Evolutionary conservation across 768 basidiomycete species (phyloP).

Genomic region (Glaciozyma antarctica): DNA sequence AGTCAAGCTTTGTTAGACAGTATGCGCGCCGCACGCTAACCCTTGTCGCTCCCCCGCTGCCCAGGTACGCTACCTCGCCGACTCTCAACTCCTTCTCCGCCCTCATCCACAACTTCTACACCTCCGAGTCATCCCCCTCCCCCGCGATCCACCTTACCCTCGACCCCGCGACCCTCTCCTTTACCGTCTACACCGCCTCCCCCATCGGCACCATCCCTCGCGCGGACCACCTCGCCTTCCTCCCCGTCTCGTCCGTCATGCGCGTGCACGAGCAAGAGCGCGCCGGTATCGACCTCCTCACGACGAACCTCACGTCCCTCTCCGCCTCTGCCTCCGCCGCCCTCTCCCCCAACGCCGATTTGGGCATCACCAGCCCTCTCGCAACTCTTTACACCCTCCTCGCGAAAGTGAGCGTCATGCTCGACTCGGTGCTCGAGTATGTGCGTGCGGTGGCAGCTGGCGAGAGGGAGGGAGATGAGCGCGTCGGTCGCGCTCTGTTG

Average conservation of each 20-base stretch:
- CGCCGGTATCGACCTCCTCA: constrained; percentile 58
- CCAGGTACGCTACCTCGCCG: constrained; percentile 85
- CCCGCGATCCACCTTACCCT: constrained; percentile 84
- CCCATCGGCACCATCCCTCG: constrained; percentile 81
- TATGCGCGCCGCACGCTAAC: background rate
- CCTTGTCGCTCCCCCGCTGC: too few relatives aligned
- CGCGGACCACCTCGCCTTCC: constrained; percentile 89
- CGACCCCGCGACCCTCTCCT: constrained; percentile 73
- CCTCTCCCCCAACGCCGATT: background rate
- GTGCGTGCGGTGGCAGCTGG: constrained; percentile 71
- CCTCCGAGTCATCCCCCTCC: constrained; percentile 77
- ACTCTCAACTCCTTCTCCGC: constrained; percentile 89
- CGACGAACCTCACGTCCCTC: constrained; percentile 14
- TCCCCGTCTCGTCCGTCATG: constrained; percentile 80
- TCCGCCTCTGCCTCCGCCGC: background rate
- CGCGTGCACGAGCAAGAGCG: constrained; percentile 74
- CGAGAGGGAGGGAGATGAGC: constrained; percentile 66
- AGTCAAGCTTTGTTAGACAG: constrained; percentile 34
- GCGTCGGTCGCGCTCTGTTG: constrained; percentile 83
- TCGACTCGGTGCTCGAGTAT: constrained; percentile 75
- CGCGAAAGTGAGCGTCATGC: constrained; percentile 58
- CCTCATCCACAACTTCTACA: constrained; percentile 94
- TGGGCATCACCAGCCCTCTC: constrained; percentile 55
- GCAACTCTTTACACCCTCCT: constrained; percentile 68
- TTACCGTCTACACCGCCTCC: constrained; percentile 73